Base-by-base conservation (phyloP, 139 green algal species). In the Deuterostichococcus epilithicus region DNA sequence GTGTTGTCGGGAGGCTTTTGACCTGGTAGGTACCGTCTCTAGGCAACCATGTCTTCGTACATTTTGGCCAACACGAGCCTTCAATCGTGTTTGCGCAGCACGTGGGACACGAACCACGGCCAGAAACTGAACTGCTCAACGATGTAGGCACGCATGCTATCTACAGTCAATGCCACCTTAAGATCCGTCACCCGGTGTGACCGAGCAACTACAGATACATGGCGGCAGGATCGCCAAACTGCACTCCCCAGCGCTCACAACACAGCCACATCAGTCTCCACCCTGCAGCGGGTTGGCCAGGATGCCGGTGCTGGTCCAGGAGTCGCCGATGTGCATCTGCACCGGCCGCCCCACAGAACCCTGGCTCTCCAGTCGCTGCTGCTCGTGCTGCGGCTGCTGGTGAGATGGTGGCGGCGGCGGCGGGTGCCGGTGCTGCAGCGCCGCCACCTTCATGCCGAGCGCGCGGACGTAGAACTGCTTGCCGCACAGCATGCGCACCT, bases 401-500 rank as follows among this genome's bases (percentile, higher is more conserved):
- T 36, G 28, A 4, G 76, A 67, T 35, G 30, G 35, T 28, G 36
- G 63, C 22, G 58, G 18, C 15, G 33, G 30, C 36, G 25, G 36
- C 10, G 39, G 68, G 39, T 74, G 36, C 25, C 44, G n/a, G 44
- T 80, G 36, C 82, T 91, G 84, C 67, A 60, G 36, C 33, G 79
- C 72, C 3, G 88, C 88, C 1, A 94, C 80, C 77, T 94, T 96
- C 67, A 88, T 82, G 30, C 83, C 84, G 35, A 92, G 58, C 0
- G 88, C 88, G n/a, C 89, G 83, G 8, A 85, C 80, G 72, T 91
- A 89, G 77, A 94, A 95, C 81, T 96, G 91, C 65, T 80, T 78
- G 3, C 88, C 78, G 70, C 88, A 91, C 23, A 95, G 68, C 60
- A 74, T 47, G 6, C 91, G 87, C 34, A 93, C 86, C 87, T 95